These are phyloP conservation scores for Ascobolus immersus DNA, from an alignment of 495 filamentous ascomycete species.

Conservation along the genomic window DNA sequence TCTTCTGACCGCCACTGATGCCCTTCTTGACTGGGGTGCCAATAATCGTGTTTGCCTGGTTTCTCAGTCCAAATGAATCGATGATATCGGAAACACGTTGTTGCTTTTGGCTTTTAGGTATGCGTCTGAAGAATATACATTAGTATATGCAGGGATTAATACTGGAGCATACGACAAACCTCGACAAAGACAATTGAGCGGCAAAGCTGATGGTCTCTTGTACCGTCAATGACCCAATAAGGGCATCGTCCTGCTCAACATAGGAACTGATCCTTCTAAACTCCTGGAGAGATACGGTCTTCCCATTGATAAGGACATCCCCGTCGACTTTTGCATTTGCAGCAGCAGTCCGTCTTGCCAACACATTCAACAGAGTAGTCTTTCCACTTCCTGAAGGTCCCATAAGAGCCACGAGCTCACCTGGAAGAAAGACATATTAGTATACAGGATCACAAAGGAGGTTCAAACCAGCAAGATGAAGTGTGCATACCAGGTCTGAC, in stretches of 20 bases:
- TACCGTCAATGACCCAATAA: constrained; percentile 55
- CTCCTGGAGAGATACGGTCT: constrained; percentile 8
- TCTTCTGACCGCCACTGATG: constrained; percentile 56
- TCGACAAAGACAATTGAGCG: constrained; percentile 16
- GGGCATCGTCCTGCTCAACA: constrained; percentile 65
- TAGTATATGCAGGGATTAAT: not conserved
- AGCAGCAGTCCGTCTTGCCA: constrained; percentile 32
- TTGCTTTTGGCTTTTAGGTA: constrained; percentile 25
- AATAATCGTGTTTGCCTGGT: constrained; percentile 39
- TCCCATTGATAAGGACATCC: constrained; percentile 32
- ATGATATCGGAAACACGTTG: constrained; percentile 31
- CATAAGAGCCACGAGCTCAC: constrained; percentile 51
- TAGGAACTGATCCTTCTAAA: constrained; percentile 35
- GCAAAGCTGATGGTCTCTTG: constrained; percentile 53
- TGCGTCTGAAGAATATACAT: constrained; percentile 17
- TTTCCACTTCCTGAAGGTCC: constrained; percentile 55
- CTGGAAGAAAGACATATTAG: constrained; percentile 16
- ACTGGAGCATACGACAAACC: constrained; percentile 2
- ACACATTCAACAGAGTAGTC: constrained; percentile 49
- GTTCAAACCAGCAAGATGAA: constrained; percentile 7
- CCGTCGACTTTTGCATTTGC: constrained; percentile 24
- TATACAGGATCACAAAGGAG: constrained; percentile 1
- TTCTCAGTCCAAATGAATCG: constrained; percentile 33
- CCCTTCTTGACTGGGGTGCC: constrained; percentile 60
- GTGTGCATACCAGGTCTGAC: constrained; percentile 24